Percentiles rank a stretch among this genome's conserved stretches.
Conservation (phyloP, 2,329 filamentous ascomycete species). For the Sclerotiophoma versabilis region DNA sequence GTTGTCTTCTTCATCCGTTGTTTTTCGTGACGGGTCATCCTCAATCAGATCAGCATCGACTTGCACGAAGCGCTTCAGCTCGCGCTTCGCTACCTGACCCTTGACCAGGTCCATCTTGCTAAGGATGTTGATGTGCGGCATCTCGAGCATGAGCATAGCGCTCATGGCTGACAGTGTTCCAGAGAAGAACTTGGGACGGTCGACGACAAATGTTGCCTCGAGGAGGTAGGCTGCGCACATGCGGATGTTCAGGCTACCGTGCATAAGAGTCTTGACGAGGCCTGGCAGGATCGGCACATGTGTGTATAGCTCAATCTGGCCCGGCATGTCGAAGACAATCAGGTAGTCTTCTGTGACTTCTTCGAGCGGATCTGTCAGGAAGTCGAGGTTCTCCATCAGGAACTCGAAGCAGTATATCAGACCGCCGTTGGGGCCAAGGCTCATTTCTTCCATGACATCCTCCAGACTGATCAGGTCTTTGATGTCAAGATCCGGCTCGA, state of each 20-base stretch:
- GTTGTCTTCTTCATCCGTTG: constrained; percentile 54
- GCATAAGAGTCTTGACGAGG: constrained; percentile 81
- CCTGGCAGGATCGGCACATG: constrained; percentile 91
- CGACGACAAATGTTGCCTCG: constrained; percentile 93
- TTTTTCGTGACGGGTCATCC: constrained; percentile 70
- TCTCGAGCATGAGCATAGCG: constrained; percentile 97
- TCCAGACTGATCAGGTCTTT: constrained; percentile 92
- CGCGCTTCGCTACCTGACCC: constrained; percentile 83
- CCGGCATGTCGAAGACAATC: constrained; percentile 98
- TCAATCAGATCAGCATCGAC: constrained; percentile 84
- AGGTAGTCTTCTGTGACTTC: constrained; percentile 91
- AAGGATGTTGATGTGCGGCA: constrained; percentile 94
- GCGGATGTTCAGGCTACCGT: constrained; percentile 84
- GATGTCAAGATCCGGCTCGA: constrained; percentile 92
- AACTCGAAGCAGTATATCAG: constrained; percentile 98
- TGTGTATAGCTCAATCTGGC: constrained; percentile 98
- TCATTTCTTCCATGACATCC: constrained; percentile 96
- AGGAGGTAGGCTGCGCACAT: constrained; percentile 94
- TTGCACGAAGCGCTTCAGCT: constrained; percentile 88
- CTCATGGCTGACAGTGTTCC: constrained; percentile 97
- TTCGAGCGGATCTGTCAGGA: constrained; percentile 84
- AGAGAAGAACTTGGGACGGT: constrained; percentile 96
- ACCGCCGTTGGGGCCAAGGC: constrained; percentile 88
- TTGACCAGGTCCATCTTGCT: constrained; percentile 98
- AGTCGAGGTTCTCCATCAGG: constrained; percentile 92